phyloP scores from a whole-genome alignment of 768 basidiomycete genomes.

The Leccinum obscurum region DNA sequence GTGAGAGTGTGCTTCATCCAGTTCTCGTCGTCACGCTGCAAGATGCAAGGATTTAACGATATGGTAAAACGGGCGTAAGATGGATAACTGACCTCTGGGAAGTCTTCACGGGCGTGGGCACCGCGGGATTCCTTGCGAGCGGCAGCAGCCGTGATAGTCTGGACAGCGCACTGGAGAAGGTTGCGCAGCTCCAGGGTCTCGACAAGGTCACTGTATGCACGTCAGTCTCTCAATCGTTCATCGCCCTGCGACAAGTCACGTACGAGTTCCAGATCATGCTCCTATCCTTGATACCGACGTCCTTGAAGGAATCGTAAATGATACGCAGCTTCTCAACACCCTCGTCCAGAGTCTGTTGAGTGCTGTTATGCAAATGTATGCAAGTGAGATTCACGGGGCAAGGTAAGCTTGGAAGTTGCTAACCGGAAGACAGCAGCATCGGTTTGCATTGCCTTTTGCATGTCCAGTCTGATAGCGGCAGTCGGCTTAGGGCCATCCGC shows the following conservation, averaged over 20 bases:
- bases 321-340: constrained; percentile 84
- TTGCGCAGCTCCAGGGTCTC: constrained; percentile 98
- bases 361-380: constrained; percentile 45
- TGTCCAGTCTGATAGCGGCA: constrained; percentile 86
- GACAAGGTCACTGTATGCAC: constrained; percentile 73
- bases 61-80: neutral
- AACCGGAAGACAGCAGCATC: constrained; percentile 97
- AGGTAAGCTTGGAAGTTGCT: constrained; percentile 8
- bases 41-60: neutral
- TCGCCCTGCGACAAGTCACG: constrained; percentile 29
- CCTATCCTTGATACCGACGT: constrained; percentile 96
- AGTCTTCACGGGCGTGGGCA: constrained; percentile 98
- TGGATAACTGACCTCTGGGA: constrained; percentile 67
- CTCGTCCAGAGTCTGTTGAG: constrained; percentile 85
- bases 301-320: constrained; percentile 86
- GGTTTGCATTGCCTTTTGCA: constrained; percentile 99
- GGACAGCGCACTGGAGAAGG: constrained; percentile 90
- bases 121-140: constrained; percentile 97
- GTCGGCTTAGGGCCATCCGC: constrained; percentile 83
- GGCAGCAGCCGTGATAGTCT: constrained; percentile 91
- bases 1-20: constrained; percentile 98
- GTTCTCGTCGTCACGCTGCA: constrained; percentile 82
- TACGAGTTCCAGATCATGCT: constrained; percentile 99
- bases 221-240: constrained; percentile 11
- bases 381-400: constrained; percentile 3